Conservation (phyloP, 768 basidiomycete species). For the Candolleomyces eurysporus region DNA sequence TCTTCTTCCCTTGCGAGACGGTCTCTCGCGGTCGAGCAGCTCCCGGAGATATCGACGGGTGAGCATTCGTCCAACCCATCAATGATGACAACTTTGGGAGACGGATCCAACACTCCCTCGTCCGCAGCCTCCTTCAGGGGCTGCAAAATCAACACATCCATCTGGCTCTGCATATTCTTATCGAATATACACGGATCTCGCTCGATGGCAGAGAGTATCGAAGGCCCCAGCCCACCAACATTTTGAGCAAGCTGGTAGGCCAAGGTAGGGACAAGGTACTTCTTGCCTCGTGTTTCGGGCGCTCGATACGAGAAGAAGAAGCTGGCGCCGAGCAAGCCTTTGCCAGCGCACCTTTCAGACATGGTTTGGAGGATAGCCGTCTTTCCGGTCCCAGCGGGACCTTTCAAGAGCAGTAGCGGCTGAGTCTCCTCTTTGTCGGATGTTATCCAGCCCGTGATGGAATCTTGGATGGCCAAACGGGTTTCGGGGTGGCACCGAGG, state of each 20-base stretch:
- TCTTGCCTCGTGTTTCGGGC: background rate
- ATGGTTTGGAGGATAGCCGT: constrained; percentile 9
- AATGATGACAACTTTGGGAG: constrained; percentile 15
- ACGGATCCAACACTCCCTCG: background rate
- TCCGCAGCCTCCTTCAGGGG: background rate
- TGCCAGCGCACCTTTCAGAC: constrained; percentile 1
- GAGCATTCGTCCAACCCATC: constrained; percentile 14
- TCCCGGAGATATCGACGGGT: background rate
- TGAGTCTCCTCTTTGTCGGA: background rate
- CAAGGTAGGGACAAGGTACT: background rate
- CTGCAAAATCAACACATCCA: background rate
- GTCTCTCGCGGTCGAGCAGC: background rate
- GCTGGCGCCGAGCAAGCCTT: constrained; percentile 6
- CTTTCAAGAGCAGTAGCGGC: constrained; percentile 4
- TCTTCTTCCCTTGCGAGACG: background rate
- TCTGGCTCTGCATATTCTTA: background rate
- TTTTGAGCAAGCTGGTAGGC: background rate
- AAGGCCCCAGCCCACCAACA: background rate
- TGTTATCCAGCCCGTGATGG: constrained; percentile 6
- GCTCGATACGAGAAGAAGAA: constrained; percentile 13
- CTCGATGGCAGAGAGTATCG: background rate
- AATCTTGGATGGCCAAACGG: constrained; percentile 1
- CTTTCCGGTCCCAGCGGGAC: constrained; percentile 3
- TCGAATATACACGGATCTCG: background rate
- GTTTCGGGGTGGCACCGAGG: constrained; percentile 1